phyloP scores from a whole-genome alignment of 2,329 filamentous ascomycete species.

The Colletotrichum chlorophyti region DNA sequence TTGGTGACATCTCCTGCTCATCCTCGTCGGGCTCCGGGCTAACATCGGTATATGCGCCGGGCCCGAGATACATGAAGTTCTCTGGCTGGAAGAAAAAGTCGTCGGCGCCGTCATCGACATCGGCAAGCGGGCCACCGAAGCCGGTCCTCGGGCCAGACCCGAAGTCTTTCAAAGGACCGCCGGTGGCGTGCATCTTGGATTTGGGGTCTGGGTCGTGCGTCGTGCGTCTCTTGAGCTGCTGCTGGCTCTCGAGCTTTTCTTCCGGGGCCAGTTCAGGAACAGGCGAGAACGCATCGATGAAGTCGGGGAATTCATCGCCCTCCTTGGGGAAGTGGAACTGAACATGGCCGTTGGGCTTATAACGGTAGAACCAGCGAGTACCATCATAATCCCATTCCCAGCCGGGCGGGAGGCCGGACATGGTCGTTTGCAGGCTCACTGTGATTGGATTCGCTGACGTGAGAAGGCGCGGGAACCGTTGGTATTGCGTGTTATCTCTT shows the following conservation, averaged over 20 bases:
- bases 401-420: conserved; percentile 55
- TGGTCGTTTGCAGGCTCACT: conserved; percentile 26
- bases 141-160: conserved; percentile 28
- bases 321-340: conserved; percentile 64
- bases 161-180: conserved; percentile 30
- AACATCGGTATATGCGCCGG: conserved; percentile 52
- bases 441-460: background rate
- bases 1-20: conserved; percentile 30
- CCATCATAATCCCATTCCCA: conserved; percentile 68
- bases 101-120: conserved; percentile 40
- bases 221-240: conserved; percentile 50
- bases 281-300: conserved; percentile 44
- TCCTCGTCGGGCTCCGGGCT: conserved; percentile 51
- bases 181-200: conserved; percentile 30
- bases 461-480: background rate
- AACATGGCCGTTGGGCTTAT: conserved; percentile 58
- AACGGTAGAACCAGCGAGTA: conserved; percentile 63
- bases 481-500: too few relatives aligned
- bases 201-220: conserved; percentile 13
- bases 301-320: conserved; percentile 65
- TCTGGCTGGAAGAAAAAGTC: conserved; percentile 57
- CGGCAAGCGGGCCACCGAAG: conserved; percentile 31
- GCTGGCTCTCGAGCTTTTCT: conserved; percentile 59
- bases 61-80: conserved; percentile 59
- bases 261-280: conserved; percentile 54